Percentiles rank a stretch among this genome's conserved stretches.
Conservation (phyloP, 2,329 filamentous ascomycete genomes). For the Daldinia sp. region DNA sequence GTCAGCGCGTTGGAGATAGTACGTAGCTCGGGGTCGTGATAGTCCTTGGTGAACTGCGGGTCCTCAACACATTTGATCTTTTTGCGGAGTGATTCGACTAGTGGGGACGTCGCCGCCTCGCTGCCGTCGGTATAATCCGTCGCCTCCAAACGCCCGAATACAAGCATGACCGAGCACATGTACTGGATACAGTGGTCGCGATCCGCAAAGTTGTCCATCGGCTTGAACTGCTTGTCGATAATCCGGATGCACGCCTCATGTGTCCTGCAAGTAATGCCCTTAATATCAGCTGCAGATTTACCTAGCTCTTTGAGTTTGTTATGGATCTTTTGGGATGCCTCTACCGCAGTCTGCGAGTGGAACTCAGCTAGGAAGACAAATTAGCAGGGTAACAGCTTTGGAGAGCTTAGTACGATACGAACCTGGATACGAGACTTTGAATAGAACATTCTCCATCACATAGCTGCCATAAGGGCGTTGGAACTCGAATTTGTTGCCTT, state of each 20-base stretch:
- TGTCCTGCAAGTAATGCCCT: slow-evolving; percentile 91
- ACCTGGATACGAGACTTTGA: slow-evolving; percentile 99
- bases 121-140: slow-evolving; percentile 93
- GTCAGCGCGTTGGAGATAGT: slow-evolving; percentile 98
- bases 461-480: slow-evolving; percentile 97
- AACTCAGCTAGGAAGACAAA: slow-evolving; percentile 76
- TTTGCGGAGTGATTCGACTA: slow-evolving; percentile 91
- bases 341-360: slow-evolving; percentile 98
- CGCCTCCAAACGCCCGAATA: slow-evolving; percentile 92
- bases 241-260: slow-evolving; percentile 99
- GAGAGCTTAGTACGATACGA: slow-evolving; percentile 51
- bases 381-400: neutral
- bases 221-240: slow-evolving; percentile 99
- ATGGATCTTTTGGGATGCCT: slow-evolving; percentile 91
- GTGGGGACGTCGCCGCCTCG: slow-evolving; percentile 89
- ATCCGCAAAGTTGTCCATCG: slow-evolving; percentile 99
- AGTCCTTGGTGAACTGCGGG: slow-evolving; percentile 91
- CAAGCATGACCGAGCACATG: slow-evolving; percentile 97
- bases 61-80: slow-evolving; percentile 98
- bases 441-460: slow-evolving; percentile 99
- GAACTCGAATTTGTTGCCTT: slow-evolving; percentile 95
- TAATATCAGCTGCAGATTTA: slow-evolving; percentile 94
- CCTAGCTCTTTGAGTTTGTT: slow-evolving; percentile 83
- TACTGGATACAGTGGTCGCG: slow-evolving; percentile 99
- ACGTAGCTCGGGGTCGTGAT: slow-evolving; percentile 92